Base-by-base conservation (phyloP, 176 grass and related monocot species). In the Lolium multiflorum region DNA sequence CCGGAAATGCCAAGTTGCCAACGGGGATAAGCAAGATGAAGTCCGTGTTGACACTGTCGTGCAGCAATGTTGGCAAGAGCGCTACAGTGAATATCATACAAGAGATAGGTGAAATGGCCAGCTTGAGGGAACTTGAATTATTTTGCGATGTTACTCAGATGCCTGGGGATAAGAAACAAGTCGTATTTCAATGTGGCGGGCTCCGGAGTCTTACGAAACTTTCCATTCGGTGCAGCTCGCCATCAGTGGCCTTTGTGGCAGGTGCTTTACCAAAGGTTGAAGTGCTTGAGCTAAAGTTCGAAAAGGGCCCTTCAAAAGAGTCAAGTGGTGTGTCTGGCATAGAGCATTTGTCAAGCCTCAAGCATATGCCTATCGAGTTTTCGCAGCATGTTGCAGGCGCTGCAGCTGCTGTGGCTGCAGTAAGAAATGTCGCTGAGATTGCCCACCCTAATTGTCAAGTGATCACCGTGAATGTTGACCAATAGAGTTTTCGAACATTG, bases 341-440 rank as follows among this genome's bases (percentile, higher is more conserved):
- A 11, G 71, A 82, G 63, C 52, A 71, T 63, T 37, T 90, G 71
- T 51, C 15, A 4, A 76, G 12, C 83, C 88, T 90, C 54, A 90
- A 71, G 72, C 43, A 86, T 82, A 21, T 90, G 17, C 0, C 62
- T 6, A 15, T 90, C 4, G 83, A 86, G 28, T 86, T 90, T 77
- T 28, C 17, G 3, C 20, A 82, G 61, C 7, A 48, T 11, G 83
- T 82, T 86, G 71, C 52, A 2, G 62, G 28, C 4, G 79, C 72
- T 12, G 44, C 18, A 35, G 78, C 61, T 0, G 81, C 52, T 3
- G 12, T 51, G 0, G 25, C 54, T 50, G 71, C 49, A 15, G 71
- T 82, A 25, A 90, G 21, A 31, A 68, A 41, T 2, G 24, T 16
- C 20, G 41, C 71, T 44, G 31, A 60, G 10, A 28, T 9, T 0